phyloP scores from a whole-genome alignment of 257 asterid species.

The Ehretia macrophylla region DNA sequence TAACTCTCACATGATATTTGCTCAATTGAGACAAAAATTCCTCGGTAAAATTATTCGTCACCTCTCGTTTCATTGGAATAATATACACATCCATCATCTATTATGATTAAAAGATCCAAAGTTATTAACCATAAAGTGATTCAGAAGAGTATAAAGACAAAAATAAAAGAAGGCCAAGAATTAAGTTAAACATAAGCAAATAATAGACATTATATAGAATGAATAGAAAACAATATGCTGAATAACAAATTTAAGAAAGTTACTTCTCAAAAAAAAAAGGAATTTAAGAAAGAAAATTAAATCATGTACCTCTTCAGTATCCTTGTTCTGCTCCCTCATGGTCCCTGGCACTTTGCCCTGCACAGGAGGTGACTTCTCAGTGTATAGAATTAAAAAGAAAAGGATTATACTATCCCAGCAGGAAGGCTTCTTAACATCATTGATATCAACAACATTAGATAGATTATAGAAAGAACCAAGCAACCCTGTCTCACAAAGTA shows the following conservation, averaged over 20 bases:
- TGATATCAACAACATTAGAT: neutral
- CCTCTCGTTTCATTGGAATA: too few species aligned
- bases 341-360: slow-evolving; percentile 38
- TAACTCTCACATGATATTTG: too few species aligned
- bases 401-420: neutral
- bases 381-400: neutral
- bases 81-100: too few species aligned
- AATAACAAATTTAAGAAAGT: neutral
- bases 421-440: neutral
- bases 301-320: slow-evolving; percentile 42
- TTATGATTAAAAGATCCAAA: too few species aligned
- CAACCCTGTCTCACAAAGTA: too few species aligned
- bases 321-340: slow-evolving; percentile 28
- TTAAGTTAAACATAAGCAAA: neutral
- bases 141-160: too few species aligned
- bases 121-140: too few species aligned
- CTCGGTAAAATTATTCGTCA: too few species aligned
- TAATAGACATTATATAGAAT: neutral
- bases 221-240: neutral
- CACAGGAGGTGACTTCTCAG: neutral
- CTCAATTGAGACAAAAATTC: too few species aligned
- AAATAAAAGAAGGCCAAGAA: neutral
- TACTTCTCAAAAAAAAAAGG: too few species aligned
- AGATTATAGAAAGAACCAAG: neutral
- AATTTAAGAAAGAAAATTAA: slow-evolving; percentile 5